phyloP scores from a whole-genome alignment of 306 rosid genomes.

The Pachyrhizus erosus region DNA sequence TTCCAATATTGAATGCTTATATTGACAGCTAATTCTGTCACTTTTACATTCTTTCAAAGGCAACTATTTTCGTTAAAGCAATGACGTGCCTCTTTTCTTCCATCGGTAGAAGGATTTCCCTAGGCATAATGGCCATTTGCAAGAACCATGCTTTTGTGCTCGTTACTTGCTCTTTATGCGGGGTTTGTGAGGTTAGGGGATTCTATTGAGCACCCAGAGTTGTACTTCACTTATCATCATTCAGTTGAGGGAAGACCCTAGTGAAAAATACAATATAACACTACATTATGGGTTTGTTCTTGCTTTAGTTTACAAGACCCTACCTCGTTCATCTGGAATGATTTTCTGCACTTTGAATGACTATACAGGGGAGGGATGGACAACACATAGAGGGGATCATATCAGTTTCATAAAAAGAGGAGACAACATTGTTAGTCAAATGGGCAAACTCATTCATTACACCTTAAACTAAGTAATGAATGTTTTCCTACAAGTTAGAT shows the following conservation, averaged over 20 bases:
- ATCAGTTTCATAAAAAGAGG: constrained; percentile 9
- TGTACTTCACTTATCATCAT: too few relatives aligned
- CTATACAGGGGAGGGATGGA: constrained; percentile 39
- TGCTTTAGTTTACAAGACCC: constrained; percentile 45
- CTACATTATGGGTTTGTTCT: constrained; percentile 38
- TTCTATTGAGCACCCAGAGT: too few relatives aligned
- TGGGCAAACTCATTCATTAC: constrained; percentile 34
- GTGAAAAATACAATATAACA: constrained; percentile 1
- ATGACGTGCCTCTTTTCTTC: too few relatives aligned
- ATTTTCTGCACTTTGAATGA: constrained; percentile 29
- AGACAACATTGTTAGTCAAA: constrained; percentile 41
- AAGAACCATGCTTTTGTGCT: too few relatives aligned
- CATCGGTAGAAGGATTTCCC: too few relatives aligned
- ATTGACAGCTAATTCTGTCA: too few relatives aligned
- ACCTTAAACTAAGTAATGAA: neutral
- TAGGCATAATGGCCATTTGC: too few relatives aligned
- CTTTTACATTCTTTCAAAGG: too few relatives aligned
- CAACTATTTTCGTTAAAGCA: too few relatives aligned
- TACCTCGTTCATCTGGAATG: neutral
- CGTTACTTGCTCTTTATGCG: too few relatives aligned
- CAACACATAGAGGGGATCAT: neutral
- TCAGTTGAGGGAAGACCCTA: too few relatives aligned
- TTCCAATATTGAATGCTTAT: neutral
- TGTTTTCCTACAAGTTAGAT: neutral
- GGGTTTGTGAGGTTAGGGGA: too few relatives aligned